Base-by-base conservation (phyloP, 2,329 filamentous ascomycete genomes). In the Pseudopyrenochaeta lycopersici region DNA sequence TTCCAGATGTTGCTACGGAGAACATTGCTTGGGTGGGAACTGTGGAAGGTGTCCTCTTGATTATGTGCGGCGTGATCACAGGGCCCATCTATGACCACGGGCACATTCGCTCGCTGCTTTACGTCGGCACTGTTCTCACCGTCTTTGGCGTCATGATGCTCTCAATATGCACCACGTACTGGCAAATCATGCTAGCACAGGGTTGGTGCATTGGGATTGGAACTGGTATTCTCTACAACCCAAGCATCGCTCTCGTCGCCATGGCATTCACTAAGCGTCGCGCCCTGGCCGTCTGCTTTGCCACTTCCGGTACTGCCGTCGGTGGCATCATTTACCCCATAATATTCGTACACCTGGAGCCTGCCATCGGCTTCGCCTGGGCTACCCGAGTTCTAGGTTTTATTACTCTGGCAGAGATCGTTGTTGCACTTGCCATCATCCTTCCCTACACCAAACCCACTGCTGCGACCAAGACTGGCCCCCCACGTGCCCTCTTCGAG, bases 351-450 rank as follows among this genome's bases (percentile, higher is more conserved):
- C 78, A 82, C 52, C 72, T 88, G 27, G 76, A 84, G n/a, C 81
- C 81, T 0, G 67, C 72, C 7, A 76, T 88, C n/a, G 85, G 85
- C 0, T 88, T 88, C 58, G 73, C 78, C 1, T 88, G 85, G 84
- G 80, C 85, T 0, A 83, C 86, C 14, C 78, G 88, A 12, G 46
- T 38, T 17, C 43, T 60, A 14, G 57, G 54, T 12, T 60, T 60
- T 36, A 54, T 57, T 46, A 81, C 85, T 14, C 76, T 89, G 1
- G 87, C n/a, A n/a, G n/a, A n/a, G n/a, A n/a, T n/a, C n/a, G n/a
- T n/a, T n/a, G n/a, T n/a, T n/a, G n/a, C n/a, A n/a, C n/a, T n/a
- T n/a, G n/a, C n/a, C n/a, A n/a, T n/a, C n/a, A n/a, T n/a, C n/a
- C n/a, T n/a, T n/a, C n/a, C n/a, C n/a, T n/a, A n/a, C n/a, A n/a